These are phyloP conservation scores for Polyporus arcularius DNA, from an alignment of 768 basidiomycete species.

Conservation along the genomic window DNA sequence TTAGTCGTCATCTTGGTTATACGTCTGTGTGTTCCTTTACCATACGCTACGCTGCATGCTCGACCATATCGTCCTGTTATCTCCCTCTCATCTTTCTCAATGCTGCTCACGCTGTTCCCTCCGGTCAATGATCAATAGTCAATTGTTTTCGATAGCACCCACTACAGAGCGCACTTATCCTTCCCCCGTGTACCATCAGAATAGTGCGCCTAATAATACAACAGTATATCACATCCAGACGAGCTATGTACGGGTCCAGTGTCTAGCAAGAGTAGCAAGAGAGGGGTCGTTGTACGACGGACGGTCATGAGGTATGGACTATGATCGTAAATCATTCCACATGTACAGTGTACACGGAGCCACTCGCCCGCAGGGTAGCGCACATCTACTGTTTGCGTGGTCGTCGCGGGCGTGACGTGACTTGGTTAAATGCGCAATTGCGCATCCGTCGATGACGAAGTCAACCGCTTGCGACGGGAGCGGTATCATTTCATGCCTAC, in stretches of 20 bases:
- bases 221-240: conserved; percentile 8
- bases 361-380: neutral
- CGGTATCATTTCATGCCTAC: conserved; percentile 16
- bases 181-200: conserved; percentile 15
- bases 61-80: neutral
- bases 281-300: neutral
- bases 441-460: neutral
- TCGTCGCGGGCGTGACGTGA: too few relatives aligned
- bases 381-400: neutral
- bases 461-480: neutral
- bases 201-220: conserved; percentile 18
- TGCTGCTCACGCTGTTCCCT: conserved; percentile 15
- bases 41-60: conserved; percentile 13
- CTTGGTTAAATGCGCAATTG: neutral
- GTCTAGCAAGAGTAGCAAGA: neutral
- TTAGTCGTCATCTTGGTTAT: conserved; percentile 15
- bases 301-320: neutral
- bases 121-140: neutral
- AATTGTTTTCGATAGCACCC: conserved; percentile 21
- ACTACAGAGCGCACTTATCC: conserved; percentile 12
- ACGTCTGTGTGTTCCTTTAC: conserved; percentile 11
- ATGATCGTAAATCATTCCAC: conserved; percentile 9
- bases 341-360: neutral
- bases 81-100: conserved; percentile 3
- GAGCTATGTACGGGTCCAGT: conserved; percentile 1